These are phyloP conservation scores for Asterionellopsis glacialis DNA, from an alignment of 108 stramenopile genomes.

Conservation along the genomic window DNA sequence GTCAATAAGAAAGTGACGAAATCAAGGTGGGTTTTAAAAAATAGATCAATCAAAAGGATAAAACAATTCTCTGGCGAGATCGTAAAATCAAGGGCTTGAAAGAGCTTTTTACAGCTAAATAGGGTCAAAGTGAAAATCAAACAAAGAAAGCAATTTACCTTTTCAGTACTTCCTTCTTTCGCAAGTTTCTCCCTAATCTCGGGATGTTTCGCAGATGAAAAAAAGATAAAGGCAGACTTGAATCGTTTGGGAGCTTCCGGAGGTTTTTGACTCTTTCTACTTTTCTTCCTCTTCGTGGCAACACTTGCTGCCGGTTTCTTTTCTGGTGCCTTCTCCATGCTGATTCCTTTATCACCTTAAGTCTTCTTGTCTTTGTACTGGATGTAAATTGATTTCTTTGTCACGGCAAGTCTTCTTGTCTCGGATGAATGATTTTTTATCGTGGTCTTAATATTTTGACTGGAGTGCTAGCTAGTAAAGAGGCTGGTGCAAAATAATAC, in stretches of 20 bases:
- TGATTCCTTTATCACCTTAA: too few species aligned
- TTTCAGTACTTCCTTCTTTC: slow-evolving; percentile 5
- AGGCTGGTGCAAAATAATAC: too few species aligned
- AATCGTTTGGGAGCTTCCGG: slow-evolving; percentile 48
- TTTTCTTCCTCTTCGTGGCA: slow-evolving; percentile 6
- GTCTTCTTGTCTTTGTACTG: too few species aligned
- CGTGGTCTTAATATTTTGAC: too few species aligned
- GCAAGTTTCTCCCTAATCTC: slow-evolving; percentile 22
- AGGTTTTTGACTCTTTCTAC: slow-evolving; percentile 14
- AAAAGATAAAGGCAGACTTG: slow-evolving; percentile 47
- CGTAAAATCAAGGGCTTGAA: too few species aligned
- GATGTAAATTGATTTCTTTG: too few species aligned
- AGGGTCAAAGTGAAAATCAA: neutral
- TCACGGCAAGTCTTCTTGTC: too few species aligned
- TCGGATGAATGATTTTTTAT: too few species aligned
- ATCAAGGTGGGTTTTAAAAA: neutral
- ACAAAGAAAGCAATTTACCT: neutral
- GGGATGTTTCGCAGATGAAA: slow-evolving; percentile 24
- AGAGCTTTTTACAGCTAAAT: neutral
- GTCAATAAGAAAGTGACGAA: neutral
- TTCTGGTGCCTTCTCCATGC: neutral
- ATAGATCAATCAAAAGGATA: slow-evolving; percentile 3
- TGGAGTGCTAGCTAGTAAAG: too few species aligned
- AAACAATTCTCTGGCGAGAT: slow-evolving; percentile 25
- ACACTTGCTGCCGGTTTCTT: neutral